phyloP scores from a whole-genome alignment of 768 basidiomycete species.

The Termitomyces sp. region DNA sequence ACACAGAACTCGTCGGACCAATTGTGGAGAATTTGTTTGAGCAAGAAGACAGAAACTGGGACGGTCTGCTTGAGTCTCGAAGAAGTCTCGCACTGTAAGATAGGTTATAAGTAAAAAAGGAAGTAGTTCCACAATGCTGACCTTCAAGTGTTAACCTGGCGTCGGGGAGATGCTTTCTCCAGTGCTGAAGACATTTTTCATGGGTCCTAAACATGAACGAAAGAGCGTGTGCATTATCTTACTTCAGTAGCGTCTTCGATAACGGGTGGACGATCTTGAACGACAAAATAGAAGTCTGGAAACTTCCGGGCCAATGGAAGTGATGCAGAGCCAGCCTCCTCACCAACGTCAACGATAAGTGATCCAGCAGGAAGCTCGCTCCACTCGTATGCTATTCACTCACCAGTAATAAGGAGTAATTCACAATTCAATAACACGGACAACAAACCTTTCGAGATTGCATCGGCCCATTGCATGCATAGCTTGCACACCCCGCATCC shows the following conservation, averaged over 20 bases:
- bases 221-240: not conserved
- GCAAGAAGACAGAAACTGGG: not conserved
- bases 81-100: conserved; percentile 4
- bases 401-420: not conserved
- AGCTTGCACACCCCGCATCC: conserved; percentile 21
- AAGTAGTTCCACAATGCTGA: not conserved
- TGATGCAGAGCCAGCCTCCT: conserved; percentile 24
- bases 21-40: conserved; percentile 6
- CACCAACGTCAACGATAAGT: conserved; percentile 30
- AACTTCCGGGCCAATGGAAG: conserved; percentile 21
- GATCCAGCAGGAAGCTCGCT: conserved; percentile 1
- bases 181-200: not conserved
- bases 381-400: conserved; percentile 6
- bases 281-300: conserved; percentile 23
- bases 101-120: not conserved
- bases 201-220: no score
- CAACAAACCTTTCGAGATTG: conserved; percentile 11
- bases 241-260: conserved; percentile 19
- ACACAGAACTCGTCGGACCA: conserved; percentile 6
- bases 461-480: conserved; percentile 18
- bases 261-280: conserved; percentile 20
- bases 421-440: not conserved
- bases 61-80: conserved; percentile 1
- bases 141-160: conserved; percentile 6
- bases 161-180: not conserved